These are phyloP conservation scores for Microdochium trichocladiopsis DNA, from an alignment of 2,329 filamentous ascomycete species.

Conservation along the genomic window DNA sequence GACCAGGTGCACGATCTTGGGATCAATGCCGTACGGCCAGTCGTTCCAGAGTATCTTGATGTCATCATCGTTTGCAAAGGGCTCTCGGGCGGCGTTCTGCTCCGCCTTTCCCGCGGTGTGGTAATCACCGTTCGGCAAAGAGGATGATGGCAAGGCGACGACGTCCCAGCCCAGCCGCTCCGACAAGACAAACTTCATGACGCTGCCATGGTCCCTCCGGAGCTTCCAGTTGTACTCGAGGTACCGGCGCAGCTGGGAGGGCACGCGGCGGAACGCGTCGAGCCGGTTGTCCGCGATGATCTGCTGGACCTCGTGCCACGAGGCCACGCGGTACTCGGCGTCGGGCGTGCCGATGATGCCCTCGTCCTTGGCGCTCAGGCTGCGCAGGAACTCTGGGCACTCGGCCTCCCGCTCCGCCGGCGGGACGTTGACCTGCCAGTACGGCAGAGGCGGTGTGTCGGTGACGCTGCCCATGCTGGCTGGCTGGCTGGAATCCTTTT, in stretches of 20 bases:
- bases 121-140: background rate
- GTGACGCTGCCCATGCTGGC: conserved; percentile 22
- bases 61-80: conserved; percentile 45
- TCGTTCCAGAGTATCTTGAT: conserved; percentile 79
- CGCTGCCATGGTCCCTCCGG: conserved; percentile 61
- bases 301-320: conserved; percentile 63
- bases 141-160: too few relatives aligned
- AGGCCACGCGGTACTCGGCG: conserved; percentile 50
- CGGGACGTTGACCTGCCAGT: conserved; percentile 80
- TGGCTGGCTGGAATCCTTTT: too few relatives aligned
- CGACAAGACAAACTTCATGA: conserved; percentile 69
- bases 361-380: conserved; percentile 60
- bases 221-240: conserved; percentile 61
- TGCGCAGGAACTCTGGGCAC: conserved; percentile 66
- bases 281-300: conserved; percentile 62
- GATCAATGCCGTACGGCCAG: conserved; percentile 86
- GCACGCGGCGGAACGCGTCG: conserved; percentile 68
- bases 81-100: conserved; percentile 8
- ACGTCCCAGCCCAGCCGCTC: conserved; percentile 69
- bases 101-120: background rate
- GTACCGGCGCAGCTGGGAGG: conserved; percentile 74
- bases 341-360: conserved; percentile 66
- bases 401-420: conserved; percentile 49
- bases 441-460: conserved; percentile 36
- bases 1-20: conserved; percentile 73